Base-by-base conservation (phyloP, 23 red algal species). In the Gracilaria gracilis region DNA sequence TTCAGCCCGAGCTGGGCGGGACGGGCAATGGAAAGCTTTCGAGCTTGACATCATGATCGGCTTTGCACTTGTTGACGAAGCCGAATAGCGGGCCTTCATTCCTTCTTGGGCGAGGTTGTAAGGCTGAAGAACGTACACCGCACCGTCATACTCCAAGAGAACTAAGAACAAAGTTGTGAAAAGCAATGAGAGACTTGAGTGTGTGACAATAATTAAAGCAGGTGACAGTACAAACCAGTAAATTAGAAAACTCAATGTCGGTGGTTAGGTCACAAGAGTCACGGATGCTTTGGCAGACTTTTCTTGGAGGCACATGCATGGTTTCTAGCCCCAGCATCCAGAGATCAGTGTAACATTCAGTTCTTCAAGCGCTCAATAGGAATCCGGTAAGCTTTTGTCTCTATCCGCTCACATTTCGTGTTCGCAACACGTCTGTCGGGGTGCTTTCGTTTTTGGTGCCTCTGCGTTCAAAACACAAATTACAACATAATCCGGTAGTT, bases 401-500 rank as follows among this genome's bases (percentile, higher is more conserved):
- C 87, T 29, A 75, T 80, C 25, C 87, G 51, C 62, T 79, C 87
- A 65, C 87, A 74, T 64, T 58, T 70, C 29, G 25, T 71, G 57
- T 11, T 48, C 24, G 71, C 54, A 9, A 74, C 42, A 24, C 47
- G 57, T 48, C 74, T 90, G 17, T 90, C 87, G 11, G 87, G 32
- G 67, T 90, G 87, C n/a, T 90, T 90, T 69, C 87, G n/a, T 34
- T 74, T 70, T 70, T 90, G 87, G 40, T 90, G 87, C 74, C 87
- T 77, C 87, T 90, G 87, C 48, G 53, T 1, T 37, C 15, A 35
- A 82, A 82, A 59, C 21, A 35, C 29, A 82, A 23, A 38, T 23
- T 4, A 64, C 21, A 28, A 14, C 14, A 9, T 19, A 31, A 55
- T 55, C 9, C 51, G 19, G 19, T 7, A 6, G 75, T 51, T 55